These are phyloP conservation scores for Tetradesmus lagerheimii DNA, from an alignment of 139 green algal genomes.

Conservation along the genomic window DNA sequence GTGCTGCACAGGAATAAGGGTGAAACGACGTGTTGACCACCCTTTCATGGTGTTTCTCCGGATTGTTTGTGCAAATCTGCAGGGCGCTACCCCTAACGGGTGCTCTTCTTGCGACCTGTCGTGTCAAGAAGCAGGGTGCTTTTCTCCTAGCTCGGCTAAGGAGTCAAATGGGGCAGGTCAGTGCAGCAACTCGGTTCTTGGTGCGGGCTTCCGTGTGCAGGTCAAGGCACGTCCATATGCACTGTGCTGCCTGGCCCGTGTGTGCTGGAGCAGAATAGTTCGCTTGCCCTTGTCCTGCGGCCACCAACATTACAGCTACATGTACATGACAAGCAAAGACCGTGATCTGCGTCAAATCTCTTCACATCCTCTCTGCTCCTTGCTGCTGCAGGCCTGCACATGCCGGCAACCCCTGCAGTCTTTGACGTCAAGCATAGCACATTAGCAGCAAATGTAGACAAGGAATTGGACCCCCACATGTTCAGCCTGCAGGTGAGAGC, in stretches of 20 bases:
- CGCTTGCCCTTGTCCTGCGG: too few relatives aligned
- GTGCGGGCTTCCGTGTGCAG: too few relatives aligned
- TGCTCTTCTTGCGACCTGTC: not conserved
- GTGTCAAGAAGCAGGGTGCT: not conserved
- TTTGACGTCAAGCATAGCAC: not conserved
- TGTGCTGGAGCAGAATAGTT: too few relatives aligned
- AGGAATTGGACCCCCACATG: not conserved
- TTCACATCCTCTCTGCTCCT: not conserved
- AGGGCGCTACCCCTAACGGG: not conserved
- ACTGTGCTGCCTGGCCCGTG: too few relatives aligned
- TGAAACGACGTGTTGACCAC: not conserved
- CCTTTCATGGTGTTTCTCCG: not conserved
- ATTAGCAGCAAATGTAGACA: not conserved
- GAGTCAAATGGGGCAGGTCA: not conserved
- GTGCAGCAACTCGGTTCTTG: too few relatives aligned
- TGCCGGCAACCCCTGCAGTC: not conserved
- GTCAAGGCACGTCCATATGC: too few relatives aligned
- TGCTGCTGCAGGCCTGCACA: not conserved
- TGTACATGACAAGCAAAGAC: too few relatives aligned
- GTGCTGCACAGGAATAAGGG: not conserved
- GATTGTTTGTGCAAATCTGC: not conserved
- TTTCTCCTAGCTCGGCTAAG: not conserved
- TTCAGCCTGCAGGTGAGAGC: not conserved
- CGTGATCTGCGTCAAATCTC: too few relatives aligned
- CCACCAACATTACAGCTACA: too few relatives aligned